phyloP scores from a whole-genome alignment of 805 yeast species.

The Pichia ethanolica region DNA sequence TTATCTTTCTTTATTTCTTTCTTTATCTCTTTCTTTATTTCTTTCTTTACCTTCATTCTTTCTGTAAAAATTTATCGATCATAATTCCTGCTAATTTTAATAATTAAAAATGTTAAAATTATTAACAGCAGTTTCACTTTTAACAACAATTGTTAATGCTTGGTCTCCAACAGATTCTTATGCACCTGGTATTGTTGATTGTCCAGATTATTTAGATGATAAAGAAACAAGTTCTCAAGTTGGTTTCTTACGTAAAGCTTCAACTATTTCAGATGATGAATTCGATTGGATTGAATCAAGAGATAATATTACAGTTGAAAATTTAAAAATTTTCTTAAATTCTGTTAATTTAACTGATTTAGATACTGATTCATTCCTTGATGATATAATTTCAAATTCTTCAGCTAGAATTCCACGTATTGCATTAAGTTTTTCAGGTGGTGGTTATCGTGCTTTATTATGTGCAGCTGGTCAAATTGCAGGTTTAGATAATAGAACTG shows the following conservation, averaged over 20 bases:
- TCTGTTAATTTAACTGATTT: conserved; percentile 34
- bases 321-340: conserved; percentile 38
- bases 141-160: conserved; percentile 10
- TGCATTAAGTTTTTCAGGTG: conserved; percentile 69
- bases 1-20: too few relatives aligned
- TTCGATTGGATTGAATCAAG: conserved; percentile 44
- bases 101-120: conserved; percentile 4
- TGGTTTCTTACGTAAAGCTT: conserved; percentile 40
- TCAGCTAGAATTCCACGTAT: conserved; percentile 36
- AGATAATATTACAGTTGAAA: conserved; percentile 37
- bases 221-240: conserved; percentile 9
- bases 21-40: too few relatives aligned
- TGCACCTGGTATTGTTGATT: conserved; percentile 52
- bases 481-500: conserved; percentile 70
- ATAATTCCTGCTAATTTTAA: too few relatives aligned
- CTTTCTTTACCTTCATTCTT: too few relatives aligned
- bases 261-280: conserved; percentile 39
- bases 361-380: conserved; percentile 36
- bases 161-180: conserved; percentile 55
- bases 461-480: conserved; percentile 78
- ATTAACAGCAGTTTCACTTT: background rate
- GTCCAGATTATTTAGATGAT: conserved; percentile 35
- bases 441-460: conserved; percentile 87
- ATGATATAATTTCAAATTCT: conserved; percentile 25
- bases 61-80: too few relatives aligned